A percentile compares a stretch with the other conserved stretches of the same genome.
phyloP scores from a whole-genome alignment of 192 early-diverging fungal genomes.

The Rhizoclosmatium sp. region DNA sequence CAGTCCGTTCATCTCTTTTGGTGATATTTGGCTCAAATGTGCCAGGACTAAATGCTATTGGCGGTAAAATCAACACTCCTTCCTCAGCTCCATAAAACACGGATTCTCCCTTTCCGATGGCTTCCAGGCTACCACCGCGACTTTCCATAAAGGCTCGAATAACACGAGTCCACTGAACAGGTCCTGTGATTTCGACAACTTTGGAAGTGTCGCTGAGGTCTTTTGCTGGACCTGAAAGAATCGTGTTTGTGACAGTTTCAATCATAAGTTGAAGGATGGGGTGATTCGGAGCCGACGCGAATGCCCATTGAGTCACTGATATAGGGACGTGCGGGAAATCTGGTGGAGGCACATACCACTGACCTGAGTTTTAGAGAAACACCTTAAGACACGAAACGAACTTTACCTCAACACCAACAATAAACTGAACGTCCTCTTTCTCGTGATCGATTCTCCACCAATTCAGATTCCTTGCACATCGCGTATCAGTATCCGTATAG shows the following conservation, averaged over 20 bases:
- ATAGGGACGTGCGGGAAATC: slow-evolving; percentile 13
- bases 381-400: background rate
- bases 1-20: slow-evolving; percentile 14
- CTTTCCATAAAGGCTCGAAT: background rate
- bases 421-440: slow-evolving; percentile 10
- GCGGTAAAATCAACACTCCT: slow-evolving; percentile 22
- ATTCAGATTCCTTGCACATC: slow-evolving; percentile 21
- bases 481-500: slow-evolving; percentile 33
- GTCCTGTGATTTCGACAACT: slow-evolving; percentile 27
- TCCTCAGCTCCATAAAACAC: slow-evolving; percentile 4
- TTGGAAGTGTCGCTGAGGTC: background rate
- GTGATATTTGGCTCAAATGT: slow-evolving; percentile 23
- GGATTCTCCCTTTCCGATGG: background rate
- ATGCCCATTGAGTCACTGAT: slow-evolving; percentile 24
- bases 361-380: too few species aligned
- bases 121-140: background rate
- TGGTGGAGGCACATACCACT: slow-evolving; percentile 20
- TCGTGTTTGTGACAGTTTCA: background rate
- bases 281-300: slow-evolving; percentile 12
- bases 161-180: slow-evolving; percentile 10
- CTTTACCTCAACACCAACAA: slow-evolving; percentile 26
- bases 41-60: slow-evolving; percentile 17
- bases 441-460: slow-evolving; percentile 20
- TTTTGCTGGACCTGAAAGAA: background rate
- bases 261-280: background rate